Evolutionary conservation across 495 filamentous ascomycete species (phyloP), one percentile per base, ranked within the genome.

Genomic region (Penicillium malachiteum): DNA sequence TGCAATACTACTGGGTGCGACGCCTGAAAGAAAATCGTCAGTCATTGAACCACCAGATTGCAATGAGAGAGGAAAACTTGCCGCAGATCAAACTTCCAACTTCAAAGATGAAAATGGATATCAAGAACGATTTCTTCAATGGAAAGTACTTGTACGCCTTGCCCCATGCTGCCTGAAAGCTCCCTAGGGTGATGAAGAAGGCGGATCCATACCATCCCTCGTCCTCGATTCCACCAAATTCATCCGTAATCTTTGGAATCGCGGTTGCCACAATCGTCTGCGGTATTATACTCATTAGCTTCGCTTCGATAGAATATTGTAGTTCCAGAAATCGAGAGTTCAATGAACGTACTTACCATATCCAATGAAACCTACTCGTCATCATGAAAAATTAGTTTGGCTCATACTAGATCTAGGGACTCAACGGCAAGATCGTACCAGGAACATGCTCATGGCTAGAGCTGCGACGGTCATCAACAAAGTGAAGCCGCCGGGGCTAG

Each of bases 201-300:
- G 85, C 78, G 11, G 77, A 78, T n/a, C 74, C 81, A 66, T 86
- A 86, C 71, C 87, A 90, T 32, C 84, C 84, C 2, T 89, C 80
- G 48, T 88, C 82, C 31, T 76, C 69, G 2, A 91, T 65, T 37
- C 81, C 78, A 18, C 85, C 69, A 66, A 91, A 90, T 33, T 86
- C 69, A 62, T 87, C 81, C 0, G 88, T 89, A 56, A 91, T 90
- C 30, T 77, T 77, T 8, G 87, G 88, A 55, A 90, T 88, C 9
- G 87, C 87, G 2, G 86, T 89, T 7, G 82, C 83, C 55, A 90
- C 83, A 60, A 90, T 89, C 14, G 84, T 83, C 64, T 67, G 18
- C n/a, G 14, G n/a, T 21, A 21, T 16, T 16, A 16, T 2, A 26
- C 21, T 16, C 14, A 8, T 14, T 16, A 43, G 40, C 17, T 14